Base-by-base conservation (phyloP, 345 rosid genomes). In the Geranium brycei region DNA sequence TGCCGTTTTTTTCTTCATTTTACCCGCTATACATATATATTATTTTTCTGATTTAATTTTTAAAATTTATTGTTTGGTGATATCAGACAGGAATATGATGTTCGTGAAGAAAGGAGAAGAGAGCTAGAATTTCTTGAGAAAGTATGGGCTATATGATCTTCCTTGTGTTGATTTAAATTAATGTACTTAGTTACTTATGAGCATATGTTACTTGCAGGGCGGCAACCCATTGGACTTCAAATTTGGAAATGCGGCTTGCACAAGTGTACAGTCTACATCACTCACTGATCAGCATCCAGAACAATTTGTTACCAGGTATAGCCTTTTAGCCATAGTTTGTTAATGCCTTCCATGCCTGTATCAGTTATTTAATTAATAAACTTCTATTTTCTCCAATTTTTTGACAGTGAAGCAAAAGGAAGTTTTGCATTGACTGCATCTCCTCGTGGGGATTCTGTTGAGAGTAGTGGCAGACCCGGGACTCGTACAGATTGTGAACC, bases 181-280 rank as follows among this genome's bases (percentile, higher is more conserved):
- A 63, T 18, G 7, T 47, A 35, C 35, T 15, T 16, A 58, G 32
- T 61, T 47, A 55, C 19, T 57, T 57, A 47, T 5, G 10, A 68
- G 51, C 65, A 62, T 53, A 69, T 61, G 41, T 73, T 73, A 14
- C 72, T 71, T 73, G 70, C 81, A 93, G 99, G 97, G 99, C n/a
- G 99, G 99, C 66, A 83, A 93, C 81, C 99, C 97, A 66, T 81
- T 93, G 81, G 99, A 93, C 77, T 93, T 90, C 69, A 92, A 86
- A 80, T 78, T 78, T 77, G 84, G 83, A 60, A 76, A 78, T 76
- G 82, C 85, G 69, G 81, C 91, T 66, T 83, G 96, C 11, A 81
- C 73, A 67, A 87, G 96, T 72, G 82, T 89, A 72, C 99, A 93
- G 75, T 93, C 99, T 68, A 87, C 99, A 61, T 93, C 96, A 65